Percentiles rank a stretch among this genome's conserved stretches.
These are phyloP conservation scores for Pleurotus djamor DNA, from an alignment of 768 basidiomycete species.

Conservation along the genomic window DNA sequence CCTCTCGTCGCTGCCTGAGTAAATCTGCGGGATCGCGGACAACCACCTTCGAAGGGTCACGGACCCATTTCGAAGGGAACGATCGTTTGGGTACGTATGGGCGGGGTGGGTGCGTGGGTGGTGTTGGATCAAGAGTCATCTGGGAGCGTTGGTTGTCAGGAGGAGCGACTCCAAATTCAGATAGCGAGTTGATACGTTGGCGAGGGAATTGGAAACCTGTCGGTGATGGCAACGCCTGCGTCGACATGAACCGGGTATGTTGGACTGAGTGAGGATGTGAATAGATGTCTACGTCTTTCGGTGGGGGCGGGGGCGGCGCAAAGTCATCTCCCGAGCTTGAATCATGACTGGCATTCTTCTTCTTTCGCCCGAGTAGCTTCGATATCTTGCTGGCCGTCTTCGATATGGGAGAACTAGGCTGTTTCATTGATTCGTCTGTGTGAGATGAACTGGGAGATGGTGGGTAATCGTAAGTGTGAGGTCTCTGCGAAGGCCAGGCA, in stretches of 20 bases:
- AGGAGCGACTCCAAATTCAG: slow-evolving; percentile 4
- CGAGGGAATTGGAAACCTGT: neutral
- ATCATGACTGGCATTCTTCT: slow-evolving; percentile 24
- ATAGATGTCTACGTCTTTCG: slow-evolving; percentile 36
- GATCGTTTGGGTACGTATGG: slow-evolving; percentile 1
- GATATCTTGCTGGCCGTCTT: slow-evolving; percentile 21
- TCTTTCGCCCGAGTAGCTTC: slow-evolving; percentile 38
- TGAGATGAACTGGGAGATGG: slow-evolving; percentile 8
- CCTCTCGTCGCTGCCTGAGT: slow-evolving; percentile 18
- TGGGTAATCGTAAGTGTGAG: slow-evolving; percentile 10
- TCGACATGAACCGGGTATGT: slow-evolving; percentile 9
- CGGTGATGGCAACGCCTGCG: slow-evolving; percentile 8
- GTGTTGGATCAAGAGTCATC: slow-evolving; percentile 1
- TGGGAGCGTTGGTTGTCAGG: neutral
- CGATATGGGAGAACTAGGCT: slow-evolving; percentile 8
- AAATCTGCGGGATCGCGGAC: slow-evolving; percentile 19
- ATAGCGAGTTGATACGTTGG: slow-evolving; percentile 5
- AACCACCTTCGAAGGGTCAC: neutral
- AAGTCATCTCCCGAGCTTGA: slow-evolving; percentile 17
- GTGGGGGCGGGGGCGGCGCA: slow-evolving; percentile 39
- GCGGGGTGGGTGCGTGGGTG: slow-evolving; percentile 14
- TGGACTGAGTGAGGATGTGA: neutral
- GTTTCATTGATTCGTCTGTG: slow-evolving; percentile 1
- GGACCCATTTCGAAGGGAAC: slow-evolving; percentile 7
- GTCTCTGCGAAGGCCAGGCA: neutral